These are phyloP conservation scores for Blakeslea trispora DNA, from an alignment of 371 early-diverging fungal genomes.

Conservation along the genomic window DNA sequence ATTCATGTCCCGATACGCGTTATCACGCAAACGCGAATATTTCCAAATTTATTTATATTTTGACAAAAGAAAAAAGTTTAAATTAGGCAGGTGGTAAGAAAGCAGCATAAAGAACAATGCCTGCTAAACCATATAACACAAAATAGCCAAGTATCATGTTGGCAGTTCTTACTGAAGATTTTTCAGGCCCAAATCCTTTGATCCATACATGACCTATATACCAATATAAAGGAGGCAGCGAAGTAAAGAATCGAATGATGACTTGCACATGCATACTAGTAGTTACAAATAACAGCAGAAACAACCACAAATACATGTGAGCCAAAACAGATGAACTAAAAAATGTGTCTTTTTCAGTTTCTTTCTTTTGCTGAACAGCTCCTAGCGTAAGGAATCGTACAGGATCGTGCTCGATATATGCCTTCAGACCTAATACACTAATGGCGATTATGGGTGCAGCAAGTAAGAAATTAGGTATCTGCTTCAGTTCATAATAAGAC, in stretches of 20 bases:
- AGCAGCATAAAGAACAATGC: slow-evolving; percentile 75
- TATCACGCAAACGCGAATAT: too few species aligned
- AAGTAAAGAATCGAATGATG: slow-evolving; percentile 85
- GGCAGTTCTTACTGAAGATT: slow-evolving; percentile 20
- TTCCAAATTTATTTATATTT: too few species aligned
- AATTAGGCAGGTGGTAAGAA: slow-evolving; percentile 85
- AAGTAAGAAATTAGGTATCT: slow-evolving; percentile 89
- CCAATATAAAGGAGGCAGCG: slow-evolving; percentile 84
- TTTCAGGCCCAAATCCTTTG: slow-evolving; percentile 16
- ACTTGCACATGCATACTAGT: slow-evolving; percentile 91
- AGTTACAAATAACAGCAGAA: slow-evolving; percentile 60
- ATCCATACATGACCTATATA: slow-evolving; percentile 63
- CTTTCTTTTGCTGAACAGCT: not conserved
- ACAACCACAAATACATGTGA: slow-evolving; percentile 68
- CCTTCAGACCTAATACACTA: slow-evolving; percentile 59
- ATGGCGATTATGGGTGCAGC: slow-evolving; percentile 80
- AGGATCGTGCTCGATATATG: slow-evolving; percentile 58
- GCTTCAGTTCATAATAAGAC: slow-evolving; percentile 76
- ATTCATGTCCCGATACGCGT: too few species aligned
- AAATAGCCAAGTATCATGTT: slow-evolving; percentile 58
- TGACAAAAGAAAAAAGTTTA: not conserved
- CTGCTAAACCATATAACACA: slow-evolving; percentile 69
- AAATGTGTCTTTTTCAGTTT: slow-evolving; percentile 8
- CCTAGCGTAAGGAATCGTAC: slow-evolving; percentile 60
- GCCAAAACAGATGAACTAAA: slow-evolving; percentile 30